Conservation (phyloP, 768 basidiomycete species). For the Tubosaeta sp. region DNA sequence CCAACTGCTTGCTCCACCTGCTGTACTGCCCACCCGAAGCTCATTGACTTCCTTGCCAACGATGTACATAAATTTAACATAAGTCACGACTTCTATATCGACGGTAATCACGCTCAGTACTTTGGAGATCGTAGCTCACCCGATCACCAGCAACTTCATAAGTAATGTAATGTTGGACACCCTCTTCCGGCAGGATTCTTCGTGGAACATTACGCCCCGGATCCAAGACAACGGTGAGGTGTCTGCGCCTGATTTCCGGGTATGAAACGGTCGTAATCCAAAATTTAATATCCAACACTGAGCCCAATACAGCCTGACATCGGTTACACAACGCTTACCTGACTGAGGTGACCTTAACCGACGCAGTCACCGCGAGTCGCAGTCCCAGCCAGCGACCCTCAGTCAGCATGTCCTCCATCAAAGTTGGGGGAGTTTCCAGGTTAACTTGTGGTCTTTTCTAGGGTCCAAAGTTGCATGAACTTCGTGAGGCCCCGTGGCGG, state of each 20-base stretch:
- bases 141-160: slow-evolving; percentile 9
- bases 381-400: slow-evolving; percentile 2
- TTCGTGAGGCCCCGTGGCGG: slow-evolving; percentile 16
- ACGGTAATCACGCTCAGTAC: background rate
- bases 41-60: background rate
- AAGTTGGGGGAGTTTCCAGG: slow-evolving; percentile 4
- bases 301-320: too few relatives aligned
- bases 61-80: slow-evolving; percentile 19
- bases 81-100: background rate
- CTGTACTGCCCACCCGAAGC: background rate
- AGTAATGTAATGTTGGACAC: background rate
- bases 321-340: slow-evolving; percentile 9
- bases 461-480: slow-evolving; percentile 15
- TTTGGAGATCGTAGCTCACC: slow-evolving; percentile 5
- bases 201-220: slow-evolving; percentile 1
- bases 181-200: background rate
- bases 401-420: slow-evolving; percentile 8
- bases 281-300: slow-evolving; percentile 21
- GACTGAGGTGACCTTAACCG: slow-evolving; percentile 6
- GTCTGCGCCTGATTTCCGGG: slow-evolving; percentile 18
- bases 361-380: background rate
- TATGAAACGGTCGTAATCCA: slow-evolving; percentile 22
- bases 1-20: slow-evolving; percentile 1
- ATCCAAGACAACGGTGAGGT: background rate
- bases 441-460: slow-evolving; percentile 15